Conservation (phyloP, 768 basidiomycete genomes). For the Lactarius akahatsu region DNA sequence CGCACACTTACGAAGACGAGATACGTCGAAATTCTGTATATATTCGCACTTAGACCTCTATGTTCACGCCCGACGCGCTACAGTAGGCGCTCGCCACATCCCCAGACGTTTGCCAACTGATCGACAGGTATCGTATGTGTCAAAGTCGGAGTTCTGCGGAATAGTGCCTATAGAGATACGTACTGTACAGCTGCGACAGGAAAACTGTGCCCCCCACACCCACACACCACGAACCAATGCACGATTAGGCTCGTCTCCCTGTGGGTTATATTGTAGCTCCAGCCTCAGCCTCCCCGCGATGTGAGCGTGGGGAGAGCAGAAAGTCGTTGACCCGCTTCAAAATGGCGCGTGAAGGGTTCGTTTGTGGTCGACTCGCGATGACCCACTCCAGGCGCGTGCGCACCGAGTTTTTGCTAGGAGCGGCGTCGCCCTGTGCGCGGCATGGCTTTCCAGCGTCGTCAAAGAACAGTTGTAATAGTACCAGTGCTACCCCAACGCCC, state of each 20-base stretch:
- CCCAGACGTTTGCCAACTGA: background rate
- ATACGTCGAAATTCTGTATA: background rate
- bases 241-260: background rate
- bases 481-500: slow-evolving; percentile 62
- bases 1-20: too few relatives aligned
- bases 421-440: background rate
- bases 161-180: background rate
- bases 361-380: slow-evolving; percentile 66
- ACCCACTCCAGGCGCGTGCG: slow-evolving; percentile 83
- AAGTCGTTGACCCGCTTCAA: slow-evolving; percentile 79
- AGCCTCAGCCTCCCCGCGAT: background rate
- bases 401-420: slow-evolving; percentile 58
- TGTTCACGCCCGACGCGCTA: background rate
- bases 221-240: background rate
- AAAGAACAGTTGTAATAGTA: slow-evolving; percentile 58
- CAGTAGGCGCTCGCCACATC: background rate
- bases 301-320: slow-evolving; percentile 45
- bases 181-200: background rate
- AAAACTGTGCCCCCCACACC: background rate
- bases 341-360: slow-evolving; percentile 82
- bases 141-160: background rate
- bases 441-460: slow-evolving; percentile 45
- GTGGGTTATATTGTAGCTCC: background rate
- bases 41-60: background rate
- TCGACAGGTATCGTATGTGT: background rate